phyloP scores from a whole-genome alignment of 805 yeast species.

The Suhomyces faveliae region DNA sequence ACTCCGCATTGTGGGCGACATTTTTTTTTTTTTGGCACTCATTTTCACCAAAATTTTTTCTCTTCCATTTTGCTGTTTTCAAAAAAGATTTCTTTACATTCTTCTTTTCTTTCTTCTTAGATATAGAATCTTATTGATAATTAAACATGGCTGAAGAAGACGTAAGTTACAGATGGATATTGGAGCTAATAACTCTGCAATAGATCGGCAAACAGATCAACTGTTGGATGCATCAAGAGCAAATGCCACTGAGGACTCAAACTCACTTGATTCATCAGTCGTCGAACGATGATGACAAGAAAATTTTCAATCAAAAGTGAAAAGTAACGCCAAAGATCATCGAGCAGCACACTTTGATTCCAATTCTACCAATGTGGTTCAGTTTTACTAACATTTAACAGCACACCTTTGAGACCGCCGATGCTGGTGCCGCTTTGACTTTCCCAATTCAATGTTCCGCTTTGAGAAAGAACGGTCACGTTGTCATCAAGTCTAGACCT shows the following conservation, averaged over 20 bases:
- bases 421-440: conserved; percentile 98
- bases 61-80: conserved; percentile 12
- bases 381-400: conserved; percentile 23
- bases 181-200: background rate
- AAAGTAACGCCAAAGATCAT: background rate
- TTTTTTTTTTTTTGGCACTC: conserved; percentile 5
- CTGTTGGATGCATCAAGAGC: background rate
- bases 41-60: conserved; percentile 17
- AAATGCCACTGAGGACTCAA: background rate
- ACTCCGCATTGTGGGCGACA: conserved; percentile 4
- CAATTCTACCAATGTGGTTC: conserved; percentile 22
- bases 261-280: background rate
- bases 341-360: background rate
- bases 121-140: conserved; percentile 8
- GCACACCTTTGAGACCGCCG: conserved; percentile 97
- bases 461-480: conserved; percentile 99
- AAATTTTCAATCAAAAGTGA: background rate
- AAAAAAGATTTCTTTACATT: conserved; percentile 14
- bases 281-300: background rate
- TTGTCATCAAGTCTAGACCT: conserved; percentile 98
- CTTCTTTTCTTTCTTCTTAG: conserved; percentile 10
- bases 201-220: background rate
- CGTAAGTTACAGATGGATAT: conserved; percentile 24
- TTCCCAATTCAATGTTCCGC: conserved; percentile 99
- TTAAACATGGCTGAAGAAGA: conserved; percentile 42